Evolutionary conservation across 2,329 filamentous ascomycete genomes (phyloP), one percentile per base, ranked within the genome.

Genomic region (Paraconiothyrium sp.): DNA sequence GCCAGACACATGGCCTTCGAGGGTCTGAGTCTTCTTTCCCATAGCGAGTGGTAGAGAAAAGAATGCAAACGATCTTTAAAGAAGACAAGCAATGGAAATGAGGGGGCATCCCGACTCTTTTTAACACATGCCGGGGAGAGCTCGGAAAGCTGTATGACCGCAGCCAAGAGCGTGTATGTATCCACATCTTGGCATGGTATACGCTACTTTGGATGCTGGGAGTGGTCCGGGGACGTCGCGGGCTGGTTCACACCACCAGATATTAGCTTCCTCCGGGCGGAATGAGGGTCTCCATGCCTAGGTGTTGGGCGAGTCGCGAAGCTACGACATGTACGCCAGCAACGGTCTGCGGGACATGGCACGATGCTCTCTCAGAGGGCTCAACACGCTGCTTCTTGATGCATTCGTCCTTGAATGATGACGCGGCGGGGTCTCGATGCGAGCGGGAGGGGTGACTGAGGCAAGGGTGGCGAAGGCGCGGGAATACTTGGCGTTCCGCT

Each of bases 1-100:
- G 24, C 81, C 81, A 32, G 81, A 81, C 34, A 76, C 74, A 68
- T 82, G 81, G 59, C 71, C 72, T 63, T 68, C 74, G 55, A 78
- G 72, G 44, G 74, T 71, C 64, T 76, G 70, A 49, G 67, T 54
- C 63, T 77, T 76, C 67, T 75, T 77, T 67, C 74, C 77, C 77
- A 79, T 79, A 47, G 51, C 70, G 70, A 72, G 65, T 67, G 66
- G 63, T 59, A 56, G 56, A 62, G 39, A 64, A 62, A 67, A 54
- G 61, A 65, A 58, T 62, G 60, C 63, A 67, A 67, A 71, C 65
- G 66, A 67, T 68, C 60, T 59, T 63, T 70, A 60, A 58, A 54
- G 51, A 66, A 67, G 62, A 75, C 71, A 73, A 75, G 66, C 65
- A 72, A 71, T 69, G 65, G 55, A 73, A 67, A 69, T 66, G 65